These are phyloP conservation scores for Erythrobasidium hasegawianum DNA, from an alignment of 1,284 basidiomycete genomes.

Conservation along the genomic window DNA sequence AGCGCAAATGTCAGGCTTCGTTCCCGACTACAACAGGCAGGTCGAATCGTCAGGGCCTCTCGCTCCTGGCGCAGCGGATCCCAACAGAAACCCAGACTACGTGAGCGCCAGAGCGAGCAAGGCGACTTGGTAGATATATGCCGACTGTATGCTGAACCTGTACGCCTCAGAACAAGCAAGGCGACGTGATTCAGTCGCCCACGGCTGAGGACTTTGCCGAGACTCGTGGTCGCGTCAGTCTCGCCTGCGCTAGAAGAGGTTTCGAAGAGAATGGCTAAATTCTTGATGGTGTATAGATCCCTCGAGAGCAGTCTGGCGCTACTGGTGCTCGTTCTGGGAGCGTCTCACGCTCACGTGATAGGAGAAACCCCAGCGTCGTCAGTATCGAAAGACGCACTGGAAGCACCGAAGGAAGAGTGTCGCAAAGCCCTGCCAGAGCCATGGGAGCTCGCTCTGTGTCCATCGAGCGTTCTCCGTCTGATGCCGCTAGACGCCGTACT, in stretches of 20 bases:
- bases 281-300: constrained; percentile 6
- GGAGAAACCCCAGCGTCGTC: neutral
- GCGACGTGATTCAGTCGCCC: constrained; percentile 1
- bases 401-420: constrained; percentile 17
- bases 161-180: constrained; percentile 15
- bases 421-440: constrained; percentile 21
- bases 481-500: neutral
- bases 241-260: neutral
- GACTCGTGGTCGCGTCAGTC: constrained; percentile 23
- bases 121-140: neutral
- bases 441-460: constrained; percentile 27
- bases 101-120: neutral
- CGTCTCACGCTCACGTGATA: constrained; percentile 28
- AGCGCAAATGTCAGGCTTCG: constrained; percentile 31
- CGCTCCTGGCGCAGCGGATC: constrained; percentile 22
- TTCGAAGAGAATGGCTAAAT: neutral
- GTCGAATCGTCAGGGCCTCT: constrained; percentile 5
- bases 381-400: constrained; percentile 12
- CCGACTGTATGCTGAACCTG: neutral
- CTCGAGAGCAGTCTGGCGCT: constrained; percentile 32
- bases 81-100: constrained; percentile 22
- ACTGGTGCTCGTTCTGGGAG: constrained; percentile 21
- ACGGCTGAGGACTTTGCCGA: constrained; percentile 9
- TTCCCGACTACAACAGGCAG: constrained; percentile 32
- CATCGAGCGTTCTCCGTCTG: constrained; percentile 17